A percentile compares a stretch with the other conserved stretches of the same genome.
phyloP scores from a whole-genome alignment of 345 rosid genomes.

The Noccaea bulbosa region DNA sequence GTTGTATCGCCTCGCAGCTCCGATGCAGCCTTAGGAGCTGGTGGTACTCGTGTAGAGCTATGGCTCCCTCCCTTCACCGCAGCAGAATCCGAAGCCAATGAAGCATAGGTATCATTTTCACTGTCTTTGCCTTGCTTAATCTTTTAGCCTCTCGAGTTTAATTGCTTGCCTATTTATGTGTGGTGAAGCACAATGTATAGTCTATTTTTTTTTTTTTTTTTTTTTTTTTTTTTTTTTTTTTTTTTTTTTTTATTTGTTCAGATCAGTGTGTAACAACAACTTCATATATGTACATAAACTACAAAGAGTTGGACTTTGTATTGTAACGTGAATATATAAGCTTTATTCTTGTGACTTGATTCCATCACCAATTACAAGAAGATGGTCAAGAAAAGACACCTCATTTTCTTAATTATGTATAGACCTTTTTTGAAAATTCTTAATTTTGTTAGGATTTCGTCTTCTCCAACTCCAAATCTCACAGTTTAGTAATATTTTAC shows the following conservation, averaged over 20 bases:
- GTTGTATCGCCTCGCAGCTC: conserved; percentile 74
- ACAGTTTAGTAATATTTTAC: conserved; percentile 1
- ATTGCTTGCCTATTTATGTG: conserved; percentile 19
- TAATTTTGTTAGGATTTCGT: conserved; percentile 31
- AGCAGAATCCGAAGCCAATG: conserved; percentile 46
- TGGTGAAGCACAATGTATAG: conserved; percentile 35
- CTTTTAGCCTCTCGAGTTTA: conserved; percentile 10
- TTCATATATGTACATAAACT: conserved; percentile 40
- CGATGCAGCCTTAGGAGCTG: conserved; percentile 72
- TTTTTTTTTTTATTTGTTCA: conserved; percentile 12
- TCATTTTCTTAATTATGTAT: conserved; percentile 24
- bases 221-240: conserved; percentile 26
- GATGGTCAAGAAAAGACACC: conserved; percentile 48
- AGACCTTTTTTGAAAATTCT: conserved; percentile 4
- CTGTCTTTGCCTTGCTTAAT: background rate
- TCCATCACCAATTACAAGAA: conserved; percentile 52
- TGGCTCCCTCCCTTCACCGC: conserved; percentile 76
- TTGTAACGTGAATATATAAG: conserved; percentile 32
- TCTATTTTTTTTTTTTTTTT: conserved; percentile 25
- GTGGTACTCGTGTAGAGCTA: conserved; percentile 84
- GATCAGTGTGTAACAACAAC: conserved; percentile 24
- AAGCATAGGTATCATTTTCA: conserved; percentile 1
- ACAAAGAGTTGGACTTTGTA: conserved; percentile 22
- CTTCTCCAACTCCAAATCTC: conserved; percentile 18
- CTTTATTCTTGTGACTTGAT: background rate